These are phyloP conservation scores for Penicillium sp. DNA, from an alignment of 2,329 filamentous ascomycete species.

Conservation along the genomic window DNA sequence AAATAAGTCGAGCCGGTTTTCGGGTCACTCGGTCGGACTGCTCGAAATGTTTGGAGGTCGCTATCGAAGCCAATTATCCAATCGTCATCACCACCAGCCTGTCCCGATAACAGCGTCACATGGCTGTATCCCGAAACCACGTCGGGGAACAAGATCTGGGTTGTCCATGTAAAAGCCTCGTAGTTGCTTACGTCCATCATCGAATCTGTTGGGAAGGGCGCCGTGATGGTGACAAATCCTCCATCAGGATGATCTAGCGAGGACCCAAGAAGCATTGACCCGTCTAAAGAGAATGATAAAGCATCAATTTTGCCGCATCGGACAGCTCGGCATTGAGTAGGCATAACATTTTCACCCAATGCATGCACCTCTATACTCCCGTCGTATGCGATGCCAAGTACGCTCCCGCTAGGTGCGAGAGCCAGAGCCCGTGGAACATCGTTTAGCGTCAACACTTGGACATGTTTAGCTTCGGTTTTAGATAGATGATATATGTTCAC, in stretches of 20 bases:
- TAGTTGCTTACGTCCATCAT: constrained; percentile 55
- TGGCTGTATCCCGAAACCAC: constrained; percentile 76
- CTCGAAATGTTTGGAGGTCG: constrained; percentile 72
- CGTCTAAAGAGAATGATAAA: constrained; percentile 71
- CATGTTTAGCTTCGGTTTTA: constrained; percentile 61
- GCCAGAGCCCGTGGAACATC: constrained; percentile 74
- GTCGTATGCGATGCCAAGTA: constrained; percentile 79
- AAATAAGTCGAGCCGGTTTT: constrained; percentile 77
- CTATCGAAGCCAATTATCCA: constrained; percentile 78
- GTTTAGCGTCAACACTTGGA: constrained; percentile 72
- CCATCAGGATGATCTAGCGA: constrained; percentile 62
- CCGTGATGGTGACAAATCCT: constrained; percentile 71
- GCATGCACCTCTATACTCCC: constrained; percentile 86
- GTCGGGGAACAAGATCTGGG: constrained; percentile 78
- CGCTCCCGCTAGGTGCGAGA: constrained; percentile 74
- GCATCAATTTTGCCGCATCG: constrained; percentile 74
- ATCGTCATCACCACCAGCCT: constrained; percentile 56
- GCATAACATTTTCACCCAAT: constrained; percentile 59
- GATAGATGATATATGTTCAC: constrained; percentile 79
- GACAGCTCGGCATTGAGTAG: constrained; percentile 68
- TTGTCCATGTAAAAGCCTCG: constrained; percentile 76
- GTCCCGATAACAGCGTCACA: constrained; percentile 59
- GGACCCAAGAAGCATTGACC: constrained; percentile 73
- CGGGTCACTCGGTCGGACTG: constrained; percentile 70
- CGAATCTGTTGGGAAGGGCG: constrained; percentile 67